Evolutionary conservation across 768 basidiomycete species (phyloP).

Genomic region (Lactarius indigo): DNA sequence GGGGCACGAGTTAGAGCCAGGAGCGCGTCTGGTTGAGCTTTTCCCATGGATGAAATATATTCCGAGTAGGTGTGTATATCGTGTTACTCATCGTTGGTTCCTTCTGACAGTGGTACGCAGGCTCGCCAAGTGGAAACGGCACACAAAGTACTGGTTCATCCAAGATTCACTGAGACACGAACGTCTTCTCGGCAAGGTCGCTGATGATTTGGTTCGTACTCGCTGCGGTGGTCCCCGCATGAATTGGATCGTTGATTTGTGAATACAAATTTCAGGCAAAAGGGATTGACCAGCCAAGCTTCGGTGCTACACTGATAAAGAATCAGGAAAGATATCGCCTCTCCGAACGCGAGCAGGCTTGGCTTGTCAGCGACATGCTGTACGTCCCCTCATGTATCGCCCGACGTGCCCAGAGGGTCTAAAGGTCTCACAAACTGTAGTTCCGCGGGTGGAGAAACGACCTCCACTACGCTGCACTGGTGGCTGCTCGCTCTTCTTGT

Average conservation of each 20-base stretch:
- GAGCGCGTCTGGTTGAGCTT: background rate
- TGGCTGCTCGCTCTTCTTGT: background rate
- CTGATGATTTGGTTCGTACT: background rate
- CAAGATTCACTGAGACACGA: background rate
- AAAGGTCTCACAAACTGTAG: background rate
- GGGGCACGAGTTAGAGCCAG: background rate
- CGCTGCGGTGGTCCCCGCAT: background rate
- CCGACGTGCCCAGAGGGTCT: background rate
- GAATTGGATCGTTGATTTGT: background rate
- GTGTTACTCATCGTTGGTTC: background rate
- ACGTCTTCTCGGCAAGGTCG: background rate
- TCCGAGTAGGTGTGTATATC: background rate
- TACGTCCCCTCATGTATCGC: constrained; percentile 9
- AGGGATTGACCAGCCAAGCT: constrained; percentile 1
- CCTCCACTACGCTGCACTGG: background rate
- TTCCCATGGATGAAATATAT: background rate
- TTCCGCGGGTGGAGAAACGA: background rate
- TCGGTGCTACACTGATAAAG: constrained; percentile 6
- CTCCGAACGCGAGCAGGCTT: constrained; percentile 14
- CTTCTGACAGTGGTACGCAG: background rate
- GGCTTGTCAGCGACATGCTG: constrained; percentile 19
- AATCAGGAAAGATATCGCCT: constrained; percentile 1
- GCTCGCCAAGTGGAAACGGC: background rate
- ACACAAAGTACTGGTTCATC: background rate
- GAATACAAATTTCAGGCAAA: background rate